Percentiles rank a stretch among this genome's conserved stretches.
These are phyloP conservation scores for Amanita inopinata DNA, from an alignment of 768 basidiomycete genomes.

Conservation along the genomic window DNA sequence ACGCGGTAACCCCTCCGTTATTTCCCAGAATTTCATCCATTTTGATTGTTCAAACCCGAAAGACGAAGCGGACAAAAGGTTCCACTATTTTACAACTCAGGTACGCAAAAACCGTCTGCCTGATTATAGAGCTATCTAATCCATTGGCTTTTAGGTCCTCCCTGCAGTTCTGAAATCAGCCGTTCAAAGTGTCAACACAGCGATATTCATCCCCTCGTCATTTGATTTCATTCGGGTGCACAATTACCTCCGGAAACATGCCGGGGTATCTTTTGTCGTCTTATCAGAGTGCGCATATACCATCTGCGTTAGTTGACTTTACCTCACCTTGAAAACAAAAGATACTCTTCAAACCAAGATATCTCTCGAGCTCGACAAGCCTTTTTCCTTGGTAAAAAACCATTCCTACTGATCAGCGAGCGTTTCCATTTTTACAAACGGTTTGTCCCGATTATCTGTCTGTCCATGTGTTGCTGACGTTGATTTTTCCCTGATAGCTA, in stretches of 20 bases:
- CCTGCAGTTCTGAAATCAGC: conserved; percentile 85
- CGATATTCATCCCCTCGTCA: conserved; percentile 87
- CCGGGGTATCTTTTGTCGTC: conserved; percentile 64
- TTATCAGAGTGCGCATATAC: conserved; percentile 70
- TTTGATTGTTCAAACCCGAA: conserved; percentile 65
- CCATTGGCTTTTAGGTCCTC: conserved; percentile 50
- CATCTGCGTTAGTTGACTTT: no score
- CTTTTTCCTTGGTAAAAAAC: conserved; percentile 82
- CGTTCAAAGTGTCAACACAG: conserved; percentile 82
- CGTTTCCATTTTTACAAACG: conserved; percentile 98
- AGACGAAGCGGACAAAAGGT: conserved; percentile 81
- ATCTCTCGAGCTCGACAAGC: conserved; percentile 89
- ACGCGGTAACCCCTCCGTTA: neutral
- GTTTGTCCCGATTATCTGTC: conserved; percentile 27
- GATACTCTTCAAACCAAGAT: conserved; percentile 89
- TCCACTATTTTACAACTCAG: conserved; percentile 81
- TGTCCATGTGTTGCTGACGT: neutral
- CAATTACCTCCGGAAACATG: conserved; percentile 71
- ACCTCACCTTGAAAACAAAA: conserved; percentile 21
- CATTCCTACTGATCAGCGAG: conserved; percentile 87
- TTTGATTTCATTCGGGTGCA: conserved; percentile 93
- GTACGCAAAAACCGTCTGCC: no score
- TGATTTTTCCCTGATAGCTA: conserved; percentile 41
- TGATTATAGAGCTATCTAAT: no score
- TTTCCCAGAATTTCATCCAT: conserved; percentile 50